Conservation (phyloP, 2,329 filamentous ascomycete genomes). For the Rhynchosporium agropyri region DNA sequence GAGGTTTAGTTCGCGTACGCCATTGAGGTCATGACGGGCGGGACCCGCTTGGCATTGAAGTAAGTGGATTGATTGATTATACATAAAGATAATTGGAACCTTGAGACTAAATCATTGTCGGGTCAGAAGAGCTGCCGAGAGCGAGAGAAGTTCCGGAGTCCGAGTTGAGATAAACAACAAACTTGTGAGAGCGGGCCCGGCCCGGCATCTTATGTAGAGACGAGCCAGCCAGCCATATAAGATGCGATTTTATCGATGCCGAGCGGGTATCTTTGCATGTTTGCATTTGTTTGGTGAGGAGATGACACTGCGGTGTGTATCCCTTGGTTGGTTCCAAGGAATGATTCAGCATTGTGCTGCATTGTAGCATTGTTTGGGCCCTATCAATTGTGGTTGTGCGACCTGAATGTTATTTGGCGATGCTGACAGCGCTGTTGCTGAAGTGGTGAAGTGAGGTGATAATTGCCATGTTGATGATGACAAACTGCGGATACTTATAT, state of each 20-base stretch:
- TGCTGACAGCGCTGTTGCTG: background rate
- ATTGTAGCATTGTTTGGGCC: background rate
- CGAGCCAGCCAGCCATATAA: background rate
- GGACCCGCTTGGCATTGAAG: background rate
- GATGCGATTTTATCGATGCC: background rate
- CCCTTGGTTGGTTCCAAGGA: background rate
- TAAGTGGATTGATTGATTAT: background rate
- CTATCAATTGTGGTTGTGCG: background rate
- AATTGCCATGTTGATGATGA: too few species aligned
- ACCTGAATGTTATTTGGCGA: background rate
- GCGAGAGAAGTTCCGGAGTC: background rate
- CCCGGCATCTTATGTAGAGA: background rate
- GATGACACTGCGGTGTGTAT: background rate
- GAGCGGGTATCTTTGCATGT: too few species aligned
- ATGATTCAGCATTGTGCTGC: conserved; percentile 14
- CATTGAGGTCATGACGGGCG: conserved; percentile 11
- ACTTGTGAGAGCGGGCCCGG: background rate
- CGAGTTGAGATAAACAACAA: background rate
- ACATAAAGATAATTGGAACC: background rate
- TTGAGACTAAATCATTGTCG: background rate
- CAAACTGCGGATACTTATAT: too few species aligned
- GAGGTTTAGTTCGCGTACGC: conserved; percentile 5
- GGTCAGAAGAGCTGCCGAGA: conserved; percentile 4
- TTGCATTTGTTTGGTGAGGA: too few species aligned
- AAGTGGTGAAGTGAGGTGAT: background rate